Percentiles rank a stretch among this genome's conserved stretches.
These are phyloP conservation scores for Fusarium verrucosum DNA, from an alignment of 2,329 filamentous ascomycete species.

Conservation along the genomic window DNA sequence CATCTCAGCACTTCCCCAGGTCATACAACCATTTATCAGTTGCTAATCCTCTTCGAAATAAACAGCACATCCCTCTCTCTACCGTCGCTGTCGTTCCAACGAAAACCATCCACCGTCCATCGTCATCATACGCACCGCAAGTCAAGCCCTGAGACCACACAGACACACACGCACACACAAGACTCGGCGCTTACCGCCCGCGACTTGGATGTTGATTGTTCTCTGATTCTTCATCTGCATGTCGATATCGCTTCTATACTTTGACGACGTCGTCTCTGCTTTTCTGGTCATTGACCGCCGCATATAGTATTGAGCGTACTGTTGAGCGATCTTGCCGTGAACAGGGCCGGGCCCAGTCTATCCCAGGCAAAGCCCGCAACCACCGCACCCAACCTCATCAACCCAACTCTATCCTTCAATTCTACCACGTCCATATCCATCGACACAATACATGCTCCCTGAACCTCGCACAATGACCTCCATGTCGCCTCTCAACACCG, in stretches of 20 bases:
- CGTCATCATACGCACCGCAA: slow-evolving; percentile 47
- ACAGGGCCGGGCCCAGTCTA: slow-evolving; percentile 40
- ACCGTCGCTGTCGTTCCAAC: slow-evolving; percentile 33
- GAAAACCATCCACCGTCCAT: slow-evolving; percentile 33
- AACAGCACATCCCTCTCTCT: slow-evolving; percentile 12
- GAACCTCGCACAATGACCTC: slow-evolving; percentile 55
- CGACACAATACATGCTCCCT: slow-evolving; percentile 42
- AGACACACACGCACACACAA: slow-evolving; percentile 37
- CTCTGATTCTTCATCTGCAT: slow-evolving; percentile 40
- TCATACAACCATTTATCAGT: slow-evolving; percentile 13
- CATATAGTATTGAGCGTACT: slow-evolving; percentile 39
- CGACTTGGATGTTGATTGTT: slow-evolving; percentile 44
- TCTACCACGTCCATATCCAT: slow-evolving; percentile 34
- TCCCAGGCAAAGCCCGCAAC: slow-evolving; percentile 50
- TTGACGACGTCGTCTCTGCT: slow-evolving; percentile 30
- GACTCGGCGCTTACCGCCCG: slow-evolving; percentile 50
- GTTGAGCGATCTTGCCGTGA: slow-evolving; percentile 45
- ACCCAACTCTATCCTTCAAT: slow-evolving; percentile 30
- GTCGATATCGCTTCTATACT: slow-evolving; percentile 27
- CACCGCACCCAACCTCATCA: slow-evolving; percentile 39
- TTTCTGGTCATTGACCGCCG: slow-evolving; percentile 40
- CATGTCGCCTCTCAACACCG: slow-evolving; percentile 55
- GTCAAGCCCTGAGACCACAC: slow-evolving; percentile 42
- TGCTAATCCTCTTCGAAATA: slow-evolving; percentile 37
- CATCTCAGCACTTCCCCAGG: slow-evolving; percentile 13